These are phyloP conservation scores for Neofusicoccum sp. DNA, from an alignment of 2,329 filamentous ascomycete genomes.

Conservation along the genomic window DNA sequence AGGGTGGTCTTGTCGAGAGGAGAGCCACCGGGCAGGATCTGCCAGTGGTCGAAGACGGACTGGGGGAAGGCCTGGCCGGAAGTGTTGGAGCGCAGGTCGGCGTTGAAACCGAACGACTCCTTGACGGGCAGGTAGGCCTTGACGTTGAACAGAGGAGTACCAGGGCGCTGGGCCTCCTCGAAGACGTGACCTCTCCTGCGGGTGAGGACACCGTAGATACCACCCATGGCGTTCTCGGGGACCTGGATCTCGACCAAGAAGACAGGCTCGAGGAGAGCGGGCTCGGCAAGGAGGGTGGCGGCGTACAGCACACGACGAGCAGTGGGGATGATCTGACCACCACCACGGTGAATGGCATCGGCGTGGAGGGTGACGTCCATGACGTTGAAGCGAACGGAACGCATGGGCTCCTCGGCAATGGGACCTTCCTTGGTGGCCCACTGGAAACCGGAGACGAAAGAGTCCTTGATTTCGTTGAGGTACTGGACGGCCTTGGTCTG, in stretches of 20 bases:
- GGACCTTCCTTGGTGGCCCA: conserved; percentile 98
- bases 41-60: conserved; percentile 98
- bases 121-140: conserved; percentile 96
- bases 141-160: conserved; percentile 99
- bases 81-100: conserved; percentile 89
- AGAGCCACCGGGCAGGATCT: conserved; percentile 90
- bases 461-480: conserved; percentile 99
- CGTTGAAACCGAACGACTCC: conserved; percentile 99
- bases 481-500: conserved; percentile 99
- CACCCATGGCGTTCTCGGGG: conserved; percentile 97
- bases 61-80: conserved; percentile 99
- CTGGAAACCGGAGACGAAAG: conserved; percentile 99
- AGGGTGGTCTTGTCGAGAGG: conserved; percentile 79
- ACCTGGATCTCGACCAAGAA: conserved; percentile 99
- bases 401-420: conserved; percentile 97
- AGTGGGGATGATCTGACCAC: conserved; percentile 97
- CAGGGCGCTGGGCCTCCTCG: conserved; percentile 94
- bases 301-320: conserved; percentile 97
- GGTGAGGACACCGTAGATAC: conserved; percentile 99
- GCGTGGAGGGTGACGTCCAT: conserved; percentile 99
- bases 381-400: conserved; percentile 96
- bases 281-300: conserved; percentile 83
- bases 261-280: conserved; percentile 91
- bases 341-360: conserved; percentile 99
- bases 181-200: conserved; percentile 98